phyloP scores from a whole-genome alignment of 176 grass and related monocot genomes.

The Bolboschoenus planiculmis region DNA sequence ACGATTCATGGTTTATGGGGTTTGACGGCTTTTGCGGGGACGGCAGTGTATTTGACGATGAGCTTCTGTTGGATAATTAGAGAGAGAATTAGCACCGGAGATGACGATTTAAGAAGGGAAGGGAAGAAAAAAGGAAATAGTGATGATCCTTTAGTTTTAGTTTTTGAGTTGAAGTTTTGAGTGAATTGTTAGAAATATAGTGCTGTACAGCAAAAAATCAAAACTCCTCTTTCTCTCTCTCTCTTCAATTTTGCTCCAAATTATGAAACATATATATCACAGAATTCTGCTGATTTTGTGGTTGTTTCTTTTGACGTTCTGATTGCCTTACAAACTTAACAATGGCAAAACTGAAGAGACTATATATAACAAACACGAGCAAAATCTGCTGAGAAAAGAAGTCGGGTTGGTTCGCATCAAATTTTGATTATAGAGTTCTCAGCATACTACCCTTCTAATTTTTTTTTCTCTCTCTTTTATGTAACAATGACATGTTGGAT shows the following conservation, averaged over 20 bases:
- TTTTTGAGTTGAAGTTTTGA: no score
- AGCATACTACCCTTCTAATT: not conserved
- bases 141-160: no score
- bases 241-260: not conserved
- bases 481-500: not conserved
- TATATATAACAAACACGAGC: not conserved
- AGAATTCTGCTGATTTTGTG: not conserved
- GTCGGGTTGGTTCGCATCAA: not conserved
- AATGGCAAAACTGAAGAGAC: not conserved
- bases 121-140: no score
- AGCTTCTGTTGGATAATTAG: not conserved
- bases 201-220: no score
- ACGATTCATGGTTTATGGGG: slow-evolving; percentile 12
- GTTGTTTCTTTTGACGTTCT: not conserved
- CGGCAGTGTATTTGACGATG: not conserved
- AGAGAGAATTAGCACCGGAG: no score
- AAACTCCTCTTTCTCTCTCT: not conserved
- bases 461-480: not conserved
- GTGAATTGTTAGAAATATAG: no score
- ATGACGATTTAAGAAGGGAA: no score
- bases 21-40: not conserved
- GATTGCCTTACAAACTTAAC: not conserved
- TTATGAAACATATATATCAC: not conserved
- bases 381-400: not conserved
- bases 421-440: not conserved